These are phyloP conservation scores for Vigna angularis DNA, from an alignment of 306 rosid genomes.

Conservation along the genomic window DNA sequence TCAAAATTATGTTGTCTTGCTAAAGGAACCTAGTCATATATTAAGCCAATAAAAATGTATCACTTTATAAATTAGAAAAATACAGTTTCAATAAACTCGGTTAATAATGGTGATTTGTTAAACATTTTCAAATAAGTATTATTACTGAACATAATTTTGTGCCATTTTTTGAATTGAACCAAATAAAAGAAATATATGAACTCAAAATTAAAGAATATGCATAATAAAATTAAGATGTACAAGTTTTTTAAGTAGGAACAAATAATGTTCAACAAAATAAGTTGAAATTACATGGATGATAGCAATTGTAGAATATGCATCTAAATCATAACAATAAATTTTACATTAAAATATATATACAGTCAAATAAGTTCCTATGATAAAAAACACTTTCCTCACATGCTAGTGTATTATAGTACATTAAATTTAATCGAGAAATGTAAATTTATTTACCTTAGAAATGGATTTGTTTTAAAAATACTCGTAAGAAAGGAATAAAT, in stretches of 20 bases:
- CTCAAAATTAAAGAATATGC: neutral
- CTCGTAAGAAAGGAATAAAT: neutral
- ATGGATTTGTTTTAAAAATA: constrained; percentile 3
- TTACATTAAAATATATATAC: neutral
- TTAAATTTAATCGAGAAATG: neutral
- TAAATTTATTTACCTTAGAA: neutral
- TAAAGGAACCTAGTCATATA: neutral
- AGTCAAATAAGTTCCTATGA: neutral
- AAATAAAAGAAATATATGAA: too few species aligned
- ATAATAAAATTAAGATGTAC: neutral
- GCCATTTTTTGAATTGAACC: too few species aligned
- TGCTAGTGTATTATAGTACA: neutral
- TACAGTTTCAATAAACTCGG: neutral
- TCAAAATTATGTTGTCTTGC: neutral
- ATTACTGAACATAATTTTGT: too few species aligned
- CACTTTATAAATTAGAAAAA: too few species aligned
- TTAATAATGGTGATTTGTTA: neutral
- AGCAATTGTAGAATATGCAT: neutral
- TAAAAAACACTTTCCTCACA: neutral
- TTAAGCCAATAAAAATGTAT: too few species aligned
- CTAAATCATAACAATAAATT: neutral
- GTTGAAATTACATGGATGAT: neutral
- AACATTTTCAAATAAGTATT: neutral
- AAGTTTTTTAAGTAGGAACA: neutral
- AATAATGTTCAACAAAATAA: neutral